Conservation (phyloP, 208 protist genomes). For the Porcisia deanei region DNA sequence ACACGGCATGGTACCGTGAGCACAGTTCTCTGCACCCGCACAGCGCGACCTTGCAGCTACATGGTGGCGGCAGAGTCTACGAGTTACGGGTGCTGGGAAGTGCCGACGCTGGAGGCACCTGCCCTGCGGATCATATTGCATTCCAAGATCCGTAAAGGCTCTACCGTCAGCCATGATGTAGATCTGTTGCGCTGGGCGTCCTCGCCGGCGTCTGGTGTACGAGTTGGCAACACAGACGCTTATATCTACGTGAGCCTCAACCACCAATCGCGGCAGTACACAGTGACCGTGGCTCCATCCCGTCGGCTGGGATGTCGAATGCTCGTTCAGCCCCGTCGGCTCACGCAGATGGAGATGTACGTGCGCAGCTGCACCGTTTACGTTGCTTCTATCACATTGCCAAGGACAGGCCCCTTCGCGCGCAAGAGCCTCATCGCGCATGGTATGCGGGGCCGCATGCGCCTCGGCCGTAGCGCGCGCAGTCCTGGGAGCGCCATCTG, state of each 20-base stretch:
- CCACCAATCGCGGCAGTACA: constrained; percentile 21
- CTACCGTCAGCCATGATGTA: constrained; percentile 19
- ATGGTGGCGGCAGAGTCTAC: constrained; percentile 16
- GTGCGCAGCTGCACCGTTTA: constrained; percentile 30
- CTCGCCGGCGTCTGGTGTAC: constrained; percentile 16
- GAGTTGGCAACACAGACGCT: constrained; percentile 24
- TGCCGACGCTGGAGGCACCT: constrained; percentile 25
- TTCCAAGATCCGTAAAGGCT: constrained; percentile 20
- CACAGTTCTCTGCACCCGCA: constrained; percentile 17
- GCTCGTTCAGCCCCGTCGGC: constrained; percentile 28
- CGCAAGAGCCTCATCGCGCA: constrained; percentile 20
- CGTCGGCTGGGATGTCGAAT: constrained; percentile 31
- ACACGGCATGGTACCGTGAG: background rate
- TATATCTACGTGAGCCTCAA: constrained; percentile 30
- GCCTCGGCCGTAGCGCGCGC: background rate
- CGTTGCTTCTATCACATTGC: constrained; percentile 21
- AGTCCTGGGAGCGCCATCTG: background rate
- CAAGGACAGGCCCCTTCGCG: constrained; percentile 7
- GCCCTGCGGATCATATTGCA: constrained; percentile 23
- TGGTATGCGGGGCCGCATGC: constrained; percentile 22
- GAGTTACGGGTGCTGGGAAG: constrained; percentile 33
- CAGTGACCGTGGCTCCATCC: constrained; percentile 30
- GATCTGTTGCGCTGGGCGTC: constrained; percentile 26
- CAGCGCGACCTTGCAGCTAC: constrained; percentile 16
- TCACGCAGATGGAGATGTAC: constrained; percentile 33